Base-by-base conservation (phyloP, 2,329 filamentous ascomycete genomes). In the Hypocrella siamensis region DNA sequence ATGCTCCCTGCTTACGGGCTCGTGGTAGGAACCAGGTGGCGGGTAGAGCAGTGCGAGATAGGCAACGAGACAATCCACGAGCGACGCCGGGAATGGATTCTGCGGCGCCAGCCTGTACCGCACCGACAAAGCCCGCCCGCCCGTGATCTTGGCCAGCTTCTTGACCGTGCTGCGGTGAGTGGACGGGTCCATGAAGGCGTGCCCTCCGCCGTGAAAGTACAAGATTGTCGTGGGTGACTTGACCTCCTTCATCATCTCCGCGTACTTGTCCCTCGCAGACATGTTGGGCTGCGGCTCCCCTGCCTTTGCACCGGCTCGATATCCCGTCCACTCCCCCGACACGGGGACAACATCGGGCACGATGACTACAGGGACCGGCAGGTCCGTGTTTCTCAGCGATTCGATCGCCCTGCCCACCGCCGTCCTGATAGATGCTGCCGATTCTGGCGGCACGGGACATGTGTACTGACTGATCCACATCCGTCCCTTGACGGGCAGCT, bases 391-490 rank as follows among this genome's bases (percentile, higher is more conserved):
- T 14, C 32, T 28, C 9, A 54, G 42, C 18, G 42, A 37, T 14
- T 42, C 36, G 28, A 85, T 70, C 4, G 66, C 67, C 19, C 56
- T 54, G 39, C 73, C 57, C 17, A 85, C 46, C 2, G 65, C 60
- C 27, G 77, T 63, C n/a, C 67, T 57, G 11, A 75, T 48, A 26
- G 61, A 67, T 14, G 28, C 35, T 44, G 47, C 64, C n/a, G n/a
- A n/a, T 49, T 60, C 70, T 35, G 69, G 60, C 0, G 76, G 79
- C 3, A 58, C 56, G 0, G 72, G 68, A 12, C 83, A 58, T 1
- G 66, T 69, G 26, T 80, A 75, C 33, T 72, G 79, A 44, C 75
- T 77, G 17, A 93, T 65, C 86, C 86, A 94, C 40, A 90, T 73
- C 28, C 69, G 70, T 4, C 84, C 84, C 48, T 82, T 85, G 46